Percentiles rank a stretch among this genome's conserved stretches.
These are phyloP conservation scores for Hanseniaspora lindneri DNA, from an alignment of 805 yeast species.

Conservation along the genomic window DNA sequence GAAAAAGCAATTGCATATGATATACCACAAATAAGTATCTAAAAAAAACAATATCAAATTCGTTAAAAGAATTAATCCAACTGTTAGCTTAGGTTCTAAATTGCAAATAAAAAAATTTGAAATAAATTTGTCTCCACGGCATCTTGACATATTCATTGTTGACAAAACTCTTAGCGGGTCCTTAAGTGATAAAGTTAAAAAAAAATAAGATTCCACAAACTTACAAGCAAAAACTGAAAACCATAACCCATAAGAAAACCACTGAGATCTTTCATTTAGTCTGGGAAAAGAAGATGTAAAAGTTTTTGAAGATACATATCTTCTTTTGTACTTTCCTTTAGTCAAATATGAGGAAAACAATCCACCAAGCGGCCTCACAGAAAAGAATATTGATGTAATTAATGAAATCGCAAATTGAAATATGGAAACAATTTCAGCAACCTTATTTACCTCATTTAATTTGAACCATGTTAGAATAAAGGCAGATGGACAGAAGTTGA, in stretches of 20 bases:
- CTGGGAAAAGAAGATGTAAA: constrained; percentile 52
- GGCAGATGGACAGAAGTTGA: constrained; percentile 41
- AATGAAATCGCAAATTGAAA: constrained; percentile 48
- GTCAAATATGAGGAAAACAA: constrained; percentile 37
- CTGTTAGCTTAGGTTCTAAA: constrained; percentile 45
- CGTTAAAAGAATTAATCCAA: constrained; percentile 43
- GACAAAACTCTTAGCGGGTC: constrained; percentile 65
- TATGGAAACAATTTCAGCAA: constrained; percentile 36
- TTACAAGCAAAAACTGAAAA: constrained; percentile 53
- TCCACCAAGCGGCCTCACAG: constrained; percentile 50
- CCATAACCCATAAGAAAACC: constrained; percentile 64
- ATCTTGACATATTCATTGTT: constrained; percentile 41
- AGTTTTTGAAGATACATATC: constrained; percentile 39
- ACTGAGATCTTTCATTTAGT: constrained; percentile 41
- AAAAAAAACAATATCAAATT: constrained; percentile 61
- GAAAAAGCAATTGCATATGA: constrained; percentile 62
- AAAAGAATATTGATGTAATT: constrained; percentile 42
- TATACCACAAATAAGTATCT: constrained; percentile 79
- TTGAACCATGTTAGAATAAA: constrained; percentile 36
- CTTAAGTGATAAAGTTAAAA: constrained; percentile 55
- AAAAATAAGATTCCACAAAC: constrained; percentile 66
- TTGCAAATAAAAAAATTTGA: constrained; percentile 37
- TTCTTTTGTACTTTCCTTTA: constrained; percentile 30
- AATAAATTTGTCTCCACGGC: constrained; percentile 42
- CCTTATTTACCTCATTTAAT: constrained; percentile 25